Conservation (phyloP, 352 stramenopile species). For the Pythium dissotocum region DNA sequence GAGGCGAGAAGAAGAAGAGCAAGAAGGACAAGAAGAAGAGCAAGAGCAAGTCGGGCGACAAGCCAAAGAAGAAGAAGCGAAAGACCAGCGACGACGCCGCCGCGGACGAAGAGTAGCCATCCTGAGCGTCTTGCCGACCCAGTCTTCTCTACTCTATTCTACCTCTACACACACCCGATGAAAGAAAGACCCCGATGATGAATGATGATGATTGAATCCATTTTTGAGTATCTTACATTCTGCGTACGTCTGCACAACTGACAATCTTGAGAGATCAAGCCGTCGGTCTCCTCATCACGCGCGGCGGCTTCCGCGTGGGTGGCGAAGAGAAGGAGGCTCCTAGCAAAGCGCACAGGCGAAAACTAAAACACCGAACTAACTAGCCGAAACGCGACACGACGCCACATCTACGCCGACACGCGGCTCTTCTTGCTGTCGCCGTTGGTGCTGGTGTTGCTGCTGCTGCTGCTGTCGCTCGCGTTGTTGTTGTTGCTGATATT, state of each 20-base stretch:
- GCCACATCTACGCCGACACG: conserved; percentile 19
- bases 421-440: conserved; percentile 25
- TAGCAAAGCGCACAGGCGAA: background rate
- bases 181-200: background rate
- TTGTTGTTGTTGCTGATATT: conserved; percentile 13
- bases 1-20: conserved; percentile 63
- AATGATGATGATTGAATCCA: conserved; percentile 5
- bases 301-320: background rate
- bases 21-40: conserved; percentile 59
- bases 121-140: no score
- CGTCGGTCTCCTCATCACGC: background rate
- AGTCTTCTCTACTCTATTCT: background rate
- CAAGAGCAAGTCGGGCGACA: conserved; percentile 51
- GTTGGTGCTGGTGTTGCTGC: conserved; percentile 7
- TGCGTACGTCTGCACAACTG: conserved; percentile 4
- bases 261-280: background rate
- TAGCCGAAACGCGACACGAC: background rate
- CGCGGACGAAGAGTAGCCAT: conserved; percentile 9
- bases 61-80: conserved; percentile 29
- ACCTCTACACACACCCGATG: background rate
- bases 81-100: conserved; percentile 16
- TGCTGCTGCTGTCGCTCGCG: background rate
- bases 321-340: background rate
- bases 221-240: conserved; percentile 18
- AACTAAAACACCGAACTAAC: conserved; percentile 18